Percentiles rank a stretch among this genome's conserved stretches.
Conservation (phyloP, 2,329 filamentous ascomycete genomes). For the Penicillium italicum region DNA sequence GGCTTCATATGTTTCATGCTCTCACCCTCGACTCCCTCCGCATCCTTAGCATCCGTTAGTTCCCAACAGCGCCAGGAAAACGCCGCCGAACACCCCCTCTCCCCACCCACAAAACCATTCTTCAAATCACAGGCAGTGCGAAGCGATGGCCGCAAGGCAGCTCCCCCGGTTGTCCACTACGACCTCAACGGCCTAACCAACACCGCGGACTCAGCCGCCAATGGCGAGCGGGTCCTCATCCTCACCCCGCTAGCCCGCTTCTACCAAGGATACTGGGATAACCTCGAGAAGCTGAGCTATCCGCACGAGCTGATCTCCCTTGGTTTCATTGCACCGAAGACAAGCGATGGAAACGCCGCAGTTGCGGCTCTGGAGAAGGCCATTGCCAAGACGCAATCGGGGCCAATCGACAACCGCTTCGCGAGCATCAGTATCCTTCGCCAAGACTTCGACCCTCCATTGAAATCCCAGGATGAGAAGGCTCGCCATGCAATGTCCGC, state of each 20-base stretch:
- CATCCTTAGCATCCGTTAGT: constrained; percentile 45
- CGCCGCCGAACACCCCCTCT: constrained; percentile 66
- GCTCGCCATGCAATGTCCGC: constrained; percentile 90
- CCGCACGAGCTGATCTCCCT: constrained; percentile 93
- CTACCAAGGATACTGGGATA: constrained; percentile 95
- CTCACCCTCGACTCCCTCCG: constrained; percentile 48
- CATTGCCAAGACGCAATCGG: constrained; percentile 80
- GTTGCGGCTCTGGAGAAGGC: constrained; percentile 78
- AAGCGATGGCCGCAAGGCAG: constrained; percentile 51
- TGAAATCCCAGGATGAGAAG: constrained; percentile 75
- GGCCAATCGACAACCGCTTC: constrained; percentile 76
- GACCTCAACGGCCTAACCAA: constrained; percentile 93
- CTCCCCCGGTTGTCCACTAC: constrained; percentile 87
- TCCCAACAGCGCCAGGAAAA: constrained; percentile 51
- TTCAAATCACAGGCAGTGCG: constrained; percentile 57
- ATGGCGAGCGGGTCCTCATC: constrained; percentile 82
- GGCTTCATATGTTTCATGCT: constrained; percentile 58
- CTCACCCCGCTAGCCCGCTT: constrained; percentile 90
- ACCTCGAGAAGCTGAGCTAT: constrained; percentile 76
- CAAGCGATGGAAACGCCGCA: constrained; percentile 83
- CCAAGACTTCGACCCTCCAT: constrained; percentile 85
- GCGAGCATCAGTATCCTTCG: constrained; percentile 90
- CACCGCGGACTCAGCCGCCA: constrained; percentile 68
- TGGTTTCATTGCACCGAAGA: constrained; percentile 94
- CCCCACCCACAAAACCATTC: constrained; percentile 70